Base-by-base conservation (phyloP, 805 yeast species). In the Spathaspora hagerdaliae region DNA sequence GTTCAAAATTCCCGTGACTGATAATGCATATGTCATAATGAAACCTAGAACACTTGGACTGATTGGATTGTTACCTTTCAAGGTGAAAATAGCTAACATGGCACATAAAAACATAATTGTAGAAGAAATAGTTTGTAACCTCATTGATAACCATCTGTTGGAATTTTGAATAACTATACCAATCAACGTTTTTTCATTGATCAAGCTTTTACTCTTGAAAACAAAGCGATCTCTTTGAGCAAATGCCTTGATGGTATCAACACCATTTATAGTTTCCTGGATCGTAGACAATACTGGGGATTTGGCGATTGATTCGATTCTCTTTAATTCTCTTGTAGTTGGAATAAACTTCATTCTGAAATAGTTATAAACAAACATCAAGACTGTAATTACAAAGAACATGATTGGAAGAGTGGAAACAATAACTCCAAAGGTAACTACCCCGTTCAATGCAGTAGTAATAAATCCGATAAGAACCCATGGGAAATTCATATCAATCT, bases 11-110 rank as follows among this genome's bases (percentile, higher is more conserved):
- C 49, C 46, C 5, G 73, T 65, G 34, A 66, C 58, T 27, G 58
- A 58, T 45, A 69, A 56, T 4, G 68, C 61, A 46, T 67, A 61
- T 8, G 64, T 60, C 70, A 69, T 63, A 24, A 67, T 52, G 52
- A 69, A 67, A 36, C 74, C 74, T 26, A 65, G 60, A 51, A 65
- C 51, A 35, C 67, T 67, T 8, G 72, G 65, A 42, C 57, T 58
- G 13, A 68, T 51, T 8, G 58, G 58, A 27, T 42, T 51, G 3
- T 40, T 43, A 6, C 60, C 56, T 27, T 54, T 55, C 34, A 64
- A 54, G 8, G 67, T 52, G n/a, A 46, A 44, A 38, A 65, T 53
- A 27, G 64, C 54, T 41, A 67, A 48, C 24, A 64, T 42, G 1
- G 71, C 54, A 5, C 66, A 52, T 12, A 57, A 43, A 48, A 58